phyloP scores from a whole-genome alignment of 192 early-diverging fungal species.

The Backusella morwellensis region DNA sequence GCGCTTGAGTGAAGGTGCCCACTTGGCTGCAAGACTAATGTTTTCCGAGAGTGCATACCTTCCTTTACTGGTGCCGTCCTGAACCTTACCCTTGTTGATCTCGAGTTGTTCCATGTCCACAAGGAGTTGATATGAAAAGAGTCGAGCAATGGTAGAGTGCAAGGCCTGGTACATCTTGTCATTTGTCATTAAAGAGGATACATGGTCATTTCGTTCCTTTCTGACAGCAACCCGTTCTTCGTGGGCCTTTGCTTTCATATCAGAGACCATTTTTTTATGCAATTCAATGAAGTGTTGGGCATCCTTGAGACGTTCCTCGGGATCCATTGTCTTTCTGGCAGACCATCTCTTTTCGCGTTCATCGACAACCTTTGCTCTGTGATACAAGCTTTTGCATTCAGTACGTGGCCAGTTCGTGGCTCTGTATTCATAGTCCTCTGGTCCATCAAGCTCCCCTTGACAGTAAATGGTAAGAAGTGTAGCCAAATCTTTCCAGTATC shows the following conservation, averaged over 20 bases:
- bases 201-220: conserved; percentile 15
- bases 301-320: background rate
- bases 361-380: background rate
- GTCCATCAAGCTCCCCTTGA: conserved; percentile 8
- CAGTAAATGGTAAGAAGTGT: conserved; percentile 33
- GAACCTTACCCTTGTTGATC: background rate
- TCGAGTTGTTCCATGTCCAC: background rate
- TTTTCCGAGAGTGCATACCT: conserved; percentile 1
- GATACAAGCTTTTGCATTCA: background rate
- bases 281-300: background rate
- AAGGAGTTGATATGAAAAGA: conserved; percentile 36
- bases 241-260: background rate
- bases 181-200: conserved; percentile 14
- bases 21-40: conserved; percentile 37
- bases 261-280: background rate
- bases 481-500: conserved; percentile 45
- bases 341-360: background rate
- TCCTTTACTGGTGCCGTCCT: background rate
- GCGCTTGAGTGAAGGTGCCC: conserved; percentile 37
- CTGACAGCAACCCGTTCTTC: conserved; percentile 12
- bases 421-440: background rate
- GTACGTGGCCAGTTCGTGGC: background rate
- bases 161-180: conserved; percentile 32
- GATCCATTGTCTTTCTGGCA: background rate
- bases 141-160: conserved; percentile 36